Evolutionary conservation across 768 basidiomycete genomes (phyloP), one percentile per base, ranked within the genome.

Genomic region (Tricholomella constricta): DNA sequence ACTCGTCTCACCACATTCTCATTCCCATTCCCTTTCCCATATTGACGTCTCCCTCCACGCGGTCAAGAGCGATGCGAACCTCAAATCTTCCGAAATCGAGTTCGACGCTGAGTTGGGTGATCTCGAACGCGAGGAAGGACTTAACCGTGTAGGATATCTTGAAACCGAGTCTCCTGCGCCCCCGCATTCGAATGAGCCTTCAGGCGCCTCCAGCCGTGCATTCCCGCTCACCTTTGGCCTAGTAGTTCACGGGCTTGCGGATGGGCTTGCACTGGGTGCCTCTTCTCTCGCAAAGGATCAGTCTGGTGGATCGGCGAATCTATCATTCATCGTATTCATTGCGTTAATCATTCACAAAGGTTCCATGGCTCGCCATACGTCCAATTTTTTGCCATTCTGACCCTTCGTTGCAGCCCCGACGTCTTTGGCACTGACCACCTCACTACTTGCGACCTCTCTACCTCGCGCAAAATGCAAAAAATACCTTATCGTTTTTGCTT

Each of bases 321-420:
- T 98, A 27, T 90, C 94, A 1, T 63, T 93, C 9, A 77, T 98
- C 37, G 88, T 99, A 3, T 98, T 98, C 66, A 65, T 97, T 20
- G 95, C 97, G 2, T 81, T 99, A 36, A 78, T 91, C 43, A 76
- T 98, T 19, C 97, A 98, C 71, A 98, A 98, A 81, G 90, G 91
- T 79, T 41, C 23, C 57, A 43, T 36, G n/a, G 25, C 20, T 11
- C 32, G 23, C 23, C 14, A 11, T 37, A 10, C 35, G 9, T 50
- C 37, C 49, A 20, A 20, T 43, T 25, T 20, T n/a, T 25, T 54
- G 14, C 19, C 34, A 20, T 35, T 9, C 47, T 32, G 44, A 58
- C 35, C 20, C 10, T 35, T 41, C 38, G 19, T n/a, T 31, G 29
- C 61, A 96, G 95, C 89, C 0, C 96, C 96, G 1, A 94, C 95